These are phyloP conservation scores for Rachicladosporium sp. DNA, from an alignment of 2,329 filamentous ascomycete species.

Conservation along the genomic window DNA sequence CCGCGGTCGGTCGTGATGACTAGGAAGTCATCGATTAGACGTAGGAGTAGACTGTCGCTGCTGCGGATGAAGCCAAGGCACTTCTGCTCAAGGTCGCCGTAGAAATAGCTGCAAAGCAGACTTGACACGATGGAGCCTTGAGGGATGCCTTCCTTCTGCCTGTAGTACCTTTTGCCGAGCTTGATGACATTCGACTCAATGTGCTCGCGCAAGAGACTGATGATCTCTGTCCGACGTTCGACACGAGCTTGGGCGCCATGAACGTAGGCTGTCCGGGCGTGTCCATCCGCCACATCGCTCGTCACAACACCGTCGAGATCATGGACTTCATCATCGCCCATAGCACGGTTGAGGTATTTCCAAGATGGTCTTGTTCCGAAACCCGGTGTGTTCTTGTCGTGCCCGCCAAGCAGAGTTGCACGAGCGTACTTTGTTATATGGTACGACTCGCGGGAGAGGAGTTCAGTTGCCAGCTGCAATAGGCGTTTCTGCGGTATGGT, in stretches of 20 bases:
- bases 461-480: conserved; percentile 48
- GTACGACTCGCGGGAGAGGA: conserved; percentile 52
- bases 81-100: conserved; percentile 68
- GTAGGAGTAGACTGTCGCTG: conserved; percentile 53
- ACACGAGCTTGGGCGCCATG: conserved; percentile 50
- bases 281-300: conserved; percentile 20
- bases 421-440: conserved; percentile 63
- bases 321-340: conserved; percentile 16
- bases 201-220: conserved; percentile 64
- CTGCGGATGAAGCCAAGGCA: conserved; percentile 54
- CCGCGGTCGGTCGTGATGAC: conserved; percentile 60
- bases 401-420: conserved; percentile 40
- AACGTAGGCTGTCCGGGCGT: conserved; percentile 62
- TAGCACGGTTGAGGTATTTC: conserved; percentile 31
- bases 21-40: conserved; percentile 86
- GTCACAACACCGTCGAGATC: conserved; percentile 7
- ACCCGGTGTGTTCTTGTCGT: conserved; percentile 21
- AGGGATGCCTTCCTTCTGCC: conserved; percentile 79
- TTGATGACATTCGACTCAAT: conserved; percentile 76
- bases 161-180: conserved; percentile 77
- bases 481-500: conserved; percentile 77
- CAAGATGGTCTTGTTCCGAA: conserved; percentile 23
- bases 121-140: conserved; percentile 85
- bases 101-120: conserved; percentile 88
- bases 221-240: conserved; percentile 46